Conservation (phyloP, 306 rosid genomes). For the Castanospermum australe region DNA sequence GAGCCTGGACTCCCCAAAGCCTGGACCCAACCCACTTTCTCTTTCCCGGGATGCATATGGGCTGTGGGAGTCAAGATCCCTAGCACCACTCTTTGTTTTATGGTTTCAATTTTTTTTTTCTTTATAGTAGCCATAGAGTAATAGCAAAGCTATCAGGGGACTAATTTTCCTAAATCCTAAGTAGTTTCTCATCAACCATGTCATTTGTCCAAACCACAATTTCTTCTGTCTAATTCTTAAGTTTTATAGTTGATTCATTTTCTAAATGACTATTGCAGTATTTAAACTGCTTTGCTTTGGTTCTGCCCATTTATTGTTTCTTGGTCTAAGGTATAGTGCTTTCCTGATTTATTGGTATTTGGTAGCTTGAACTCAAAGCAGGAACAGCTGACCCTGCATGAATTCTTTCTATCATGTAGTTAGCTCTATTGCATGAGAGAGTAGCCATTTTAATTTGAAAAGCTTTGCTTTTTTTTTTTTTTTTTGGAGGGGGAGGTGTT, state of each 20-base stretch:
- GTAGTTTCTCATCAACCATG: neutral
- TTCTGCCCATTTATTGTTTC: conserved; percentile 5
- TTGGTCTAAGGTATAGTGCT: neutral
- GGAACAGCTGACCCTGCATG: conserved; percentile 5
- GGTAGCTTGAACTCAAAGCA: conserved; percentile 1
- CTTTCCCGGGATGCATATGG: too few relatives aligned
- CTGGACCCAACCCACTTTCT: too few relatives aligned
- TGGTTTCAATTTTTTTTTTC: neutral
- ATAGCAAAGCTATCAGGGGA: neutral
- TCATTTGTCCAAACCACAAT: neutral
- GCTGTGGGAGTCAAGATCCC: too few relatives aligned
- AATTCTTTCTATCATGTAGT: neutral
- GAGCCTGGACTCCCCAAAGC: too few relatives aligned
- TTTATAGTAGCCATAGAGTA: neutral
- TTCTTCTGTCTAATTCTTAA: neutral
- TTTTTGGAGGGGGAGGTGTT: neutral
- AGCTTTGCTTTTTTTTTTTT: neutral
- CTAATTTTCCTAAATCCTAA: neutral
- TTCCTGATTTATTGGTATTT: conserved; percentile 12
- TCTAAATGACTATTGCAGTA: neutral
- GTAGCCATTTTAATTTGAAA: neutral
- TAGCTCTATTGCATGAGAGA: neutral
- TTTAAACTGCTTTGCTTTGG: conserved; percentile 1
- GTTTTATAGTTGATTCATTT: neutral
- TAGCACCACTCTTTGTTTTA: too few relatives aligned